These are phyloP conservation scores for Aspergillus kassunensis DNA, from an alignment of 495 filamentous ascomycete genomes.

Conservation along the genomic window DNA sequence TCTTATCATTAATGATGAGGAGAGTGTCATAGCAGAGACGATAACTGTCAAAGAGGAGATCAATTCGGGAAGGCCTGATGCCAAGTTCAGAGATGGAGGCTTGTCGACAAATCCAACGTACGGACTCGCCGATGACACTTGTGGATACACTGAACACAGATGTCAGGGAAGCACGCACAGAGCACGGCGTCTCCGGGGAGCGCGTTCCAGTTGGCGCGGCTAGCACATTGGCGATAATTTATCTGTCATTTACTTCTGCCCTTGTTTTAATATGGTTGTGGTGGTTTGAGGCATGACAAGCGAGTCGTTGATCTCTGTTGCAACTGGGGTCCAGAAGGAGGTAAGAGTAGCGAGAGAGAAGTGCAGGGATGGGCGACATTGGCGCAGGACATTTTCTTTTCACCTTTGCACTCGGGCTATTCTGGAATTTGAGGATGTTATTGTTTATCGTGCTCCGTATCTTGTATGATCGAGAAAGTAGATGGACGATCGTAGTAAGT, in stretches of 20 bases:
- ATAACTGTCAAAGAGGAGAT: slow-evolving; percentile 8
- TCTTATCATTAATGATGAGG: slow-evolving; percentile 25
- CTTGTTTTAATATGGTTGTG: neutral
- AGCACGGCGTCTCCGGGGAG: slow-evolving; percentile 21
- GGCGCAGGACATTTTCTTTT: slow-evolving; percentile 7
- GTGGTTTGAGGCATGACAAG: slow-evolving; percentile 9
- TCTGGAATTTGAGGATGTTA: neutral
- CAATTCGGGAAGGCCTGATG: slow-evolving; percentile 13
- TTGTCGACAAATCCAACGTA: slow-evolving; percentile 14
- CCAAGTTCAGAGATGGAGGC: slow-evolving; percentile 15
- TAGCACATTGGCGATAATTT: neutral
- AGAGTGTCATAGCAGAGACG: neutral
- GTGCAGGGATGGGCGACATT: neutral
- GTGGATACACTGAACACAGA: too few relatives aligned
- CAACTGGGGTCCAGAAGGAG: slow-evolving; percentile 9
- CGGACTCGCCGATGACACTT: slow-evolving; percentile 28
- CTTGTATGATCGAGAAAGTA: too few relatives aligned
- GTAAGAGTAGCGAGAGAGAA: slow-evolving; percentile 12
- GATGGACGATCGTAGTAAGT: too few relatives aligned
- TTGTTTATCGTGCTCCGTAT: too few relatives aligned
- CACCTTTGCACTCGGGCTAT: neutral
- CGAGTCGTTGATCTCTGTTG: slow-evolving; percentile 1
- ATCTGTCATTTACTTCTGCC: neutral
- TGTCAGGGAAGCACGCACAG: slow-evolving; percentile 11
- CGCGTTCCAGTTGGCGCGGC: too few relatives aligned